Base-by-base conservation (phyloP, 805 yeast species). In the Candida orba region DNA sequence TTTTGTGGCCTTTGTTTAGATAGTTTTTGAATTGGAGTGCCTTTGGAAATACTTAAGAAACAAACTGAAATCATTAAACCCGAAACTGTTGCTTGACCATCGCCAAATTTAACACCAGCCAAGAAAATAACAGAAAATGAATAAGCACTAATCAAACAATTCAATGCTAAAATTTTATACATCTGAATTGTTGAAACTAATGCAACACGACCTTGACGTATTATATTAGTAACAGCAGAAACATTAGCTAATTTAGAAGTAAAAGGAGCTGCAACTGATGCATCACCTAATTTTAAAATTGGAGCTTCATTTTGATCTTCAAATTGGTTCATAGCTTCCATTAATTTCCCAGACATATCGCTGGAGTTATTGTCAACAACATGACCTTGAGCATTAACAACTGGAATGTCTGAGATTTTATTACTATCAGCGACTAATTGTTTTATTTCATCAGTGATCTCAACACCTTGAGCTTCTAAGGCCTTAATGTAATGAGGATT, bases 171-270 rank as follows among this genome's bases (percentile, higher is more conserved):
- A 59, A 93, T 93, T 71, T 93, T 93, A 76, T 93, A 93, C 99
- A 93, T 93, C 70, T 93, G 99, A 61, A 93, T 90, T 8, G 99
- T 93, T 15, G 96, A 87, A 37, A 93, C 96, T 53, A 93, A 73
- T 8, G 99, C 96, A 72, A 96, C 87, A 68, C 99, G 88, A 52
- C 99, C 99, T 72, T 93, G 97, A 67, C 99, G 89, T 53, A 93
- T 78, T 52, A 93, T 85, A 60, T 89, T 83, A 42, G 95, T 85
- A 44, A 93, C 96, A 44, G 99, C 83, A 43, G 90, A 77, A 29
- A 93, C 99, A 58, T 84, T 85, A 23, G 96, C 79, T 52, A 93
- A 76, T 63, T 93, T 93, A 22, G 98, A 90, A 17, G 99, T 93
- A 65, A 93, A 88, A 38, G 99, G 99, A 30, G 99, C 99, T 43